Conservation (phyloP, 1,284 basidiomycete genomes). For the Termitomyces sp. region DNA sequence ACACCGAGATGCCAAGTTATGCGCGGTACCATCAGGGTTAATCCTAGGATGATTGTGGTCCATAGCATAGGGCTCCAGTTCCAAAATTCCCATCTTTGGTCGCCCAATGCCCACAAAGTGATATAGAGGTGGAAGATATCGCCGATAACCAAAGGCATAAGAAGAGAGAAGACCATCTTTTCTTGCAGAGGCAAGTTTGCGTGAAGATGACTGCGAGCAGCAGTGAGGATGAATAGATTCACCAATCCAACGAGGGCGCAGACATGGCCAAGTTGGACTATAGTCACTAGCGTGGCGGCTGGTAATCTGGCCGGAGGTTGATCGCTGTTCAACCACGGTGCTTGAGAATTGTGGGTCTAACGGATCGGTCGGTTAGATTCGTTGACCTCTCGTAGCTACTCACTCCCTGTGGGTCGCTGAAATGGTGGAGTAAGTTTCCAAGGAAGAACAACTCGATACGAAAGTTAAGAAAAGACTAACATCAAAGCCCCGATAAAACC, state of each 20-base stretch:
- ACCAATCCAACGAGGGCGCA: slow-evolving; percentile 67
- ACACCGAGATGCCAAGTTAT: slow-evolving; percentile 69
- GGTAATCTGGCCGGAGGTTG: slow-evolving; percentile 49
- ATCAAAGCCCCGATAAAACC: slow-evolving; percentile 59
- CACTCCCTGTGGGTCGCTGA: slow-evolving; percentile 61
- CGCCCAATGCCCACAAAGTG: slow-evolving; percentile 69
- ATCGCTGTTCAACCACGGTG: slow-evolving; percentile 54
- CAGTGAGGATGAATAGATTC: slow-evolving; percentile 60
- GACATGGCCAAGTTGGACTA: slow-evolving; percentile 67
- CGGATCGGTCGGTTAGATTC: slow-evolving; percentile 10
- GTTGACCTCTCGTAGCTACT: slow-evolving; percentile 14
- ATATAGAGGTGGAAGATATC: slow-evolving; percentile 61
- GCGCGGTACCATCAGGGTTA: slow-evolving; percentile 62
- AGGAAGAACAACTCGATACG: neutral
- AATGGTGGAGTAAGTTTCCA: slow-evolving; percentile 9
- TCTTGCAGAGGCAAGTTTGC: slow-evolving; percentile 60
- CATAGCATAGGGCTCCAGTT: slow-evolving; percentile 66
- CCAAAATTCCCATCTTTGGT: slow-evolving; percentile 52
- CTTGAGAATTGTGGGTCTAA: slow-evolving; percentile 68
- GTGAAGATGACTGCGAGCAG: slow-evolving; percentile 53
- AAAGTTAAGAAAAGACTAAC: slow-evolving; percentile 25
- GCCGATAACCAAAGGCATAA: slow-evolving; percentile 63
- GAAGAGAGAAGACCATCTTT: slow-evolving; percentile 55
- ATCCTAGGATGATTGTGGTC: slow-evolving; percentile 57
- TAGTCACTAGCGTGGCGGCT: slow-evolving; percentile 58